Conservation (phyloP, 805 yeast genomes). For the Zygoascus bituminiphila region DNA sequence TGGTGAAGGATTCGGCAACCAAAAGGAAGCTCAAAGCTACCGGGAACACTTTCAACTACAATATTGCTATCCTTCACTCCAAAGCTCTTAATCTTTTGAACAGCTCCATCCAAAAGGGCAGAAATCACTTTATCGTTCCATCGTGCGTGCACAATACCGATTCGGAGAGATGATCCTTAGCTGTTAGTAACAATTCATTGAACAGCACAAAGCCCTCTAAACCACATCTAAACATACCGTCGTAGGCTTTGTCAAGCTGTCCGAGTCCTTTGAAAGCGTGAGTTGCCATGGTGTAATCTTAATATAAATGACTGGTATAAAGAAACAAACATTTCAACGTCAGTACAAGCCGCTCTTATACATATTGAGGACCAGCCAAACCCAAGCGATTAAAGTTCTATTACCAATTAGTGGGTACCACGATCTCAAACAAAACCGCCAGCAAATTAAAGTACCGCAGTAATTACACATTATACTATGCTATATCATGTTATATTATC, state of each 20-base stretch:
- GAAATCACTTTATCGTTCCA: constrained; percentile 81
- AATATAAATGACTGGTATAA: not conserved
- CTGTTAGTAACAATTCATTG: not conserved
- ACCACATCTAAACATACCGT: constrained; percentile 32
- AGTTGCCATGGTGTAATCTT: not conserved
- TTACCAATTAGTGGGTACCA: too few species aligned
- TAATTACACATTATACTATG: too few species aligned
- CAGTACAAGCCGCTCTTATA: too few species aligned
- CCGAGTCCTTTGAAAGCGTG: constrained; percentile 57
- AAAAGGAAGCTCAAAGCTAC: constrained; percentile 87
- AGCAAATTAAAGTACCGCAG: too few species aligned
- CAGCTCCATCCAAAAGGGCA: constrained; percentile 72
- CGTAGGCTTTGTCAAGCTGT: constrained; percentile 54
- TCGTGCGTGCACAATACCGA: constrained; percentile 92
- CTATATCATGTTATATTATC: too few species aligned
- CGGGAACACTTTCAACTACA: constrained; percentile 80
- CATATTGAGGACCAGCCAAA: too few species aligned
- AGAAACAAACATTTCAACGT: too few species aligned
- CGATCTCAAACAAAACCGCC: too few species aligned
- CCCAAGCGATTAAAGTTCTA: too few species aligned
- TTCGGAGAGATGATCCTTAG: constrained; percentile 37
- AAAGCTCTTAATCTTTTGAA: constrained; percentile 45
- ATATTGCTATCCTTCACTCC: constrained; percentile 77
- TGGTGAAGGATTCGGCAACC: constrained; percentile 44
- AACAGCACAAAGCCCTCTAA: not conserved